phyloP scores from a whole-genome alignment of 108 stramenopile species.

The Nitzschia sp. region DNA sequence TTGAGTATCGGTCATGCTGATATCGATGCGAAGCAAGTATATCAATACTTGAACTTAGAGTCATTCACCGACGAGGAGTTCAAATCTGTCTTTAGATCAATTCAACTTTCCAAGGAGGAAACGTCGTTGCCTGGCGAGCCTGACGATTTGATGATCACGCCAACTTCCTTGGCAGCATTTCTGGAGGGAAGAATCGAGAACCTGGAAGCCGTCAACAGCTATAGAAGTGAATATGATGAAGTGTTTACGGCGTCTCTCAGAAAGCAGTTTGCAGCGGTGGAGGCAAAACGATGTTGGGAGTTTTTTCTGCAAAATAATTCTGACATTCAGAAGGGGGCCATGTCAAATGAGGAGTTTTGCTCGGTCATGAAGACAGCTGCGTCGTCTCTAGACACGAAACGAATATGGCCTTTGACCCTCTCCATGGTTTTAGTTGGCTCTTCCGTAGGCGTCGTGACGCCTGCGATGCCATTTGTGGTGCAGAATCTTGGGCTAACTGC shows the following conservation, averaged over 20 bases:
- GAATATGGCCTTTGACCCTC: conserved; percentile 65
- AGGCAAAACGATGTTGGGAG: conserved; percentile 21
- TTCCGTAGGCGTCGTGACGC: conserved; percentile 76
- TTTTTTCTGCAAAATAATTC: neutral
- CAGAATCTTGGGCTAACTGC: conserved; percentile 66
- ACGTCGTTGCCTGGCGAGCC: neutral
- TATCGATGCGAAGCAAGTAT: conserved; percentile 14
- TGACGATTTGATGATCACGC: neutral
- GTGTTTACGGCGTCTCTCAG: conserved; percentile 5
- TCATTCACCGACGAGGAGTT: conserved; percentile 5
- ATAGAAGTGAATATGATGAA: neutral
- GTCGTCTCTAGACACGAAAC: conserved; percentile 46
- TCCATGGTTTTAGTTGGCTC: conserved; percentile 87
- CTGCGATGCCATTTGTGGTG: conserved; percentile 84
- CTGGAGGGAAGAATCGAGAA: conserved; percentile 1
- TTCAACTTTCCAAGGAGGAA: neutral
- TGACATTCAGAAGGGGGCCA: conserved; percentile 7
- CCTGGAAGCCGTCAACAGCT: conserved; percentile 3
- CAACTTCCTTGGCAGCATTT: neutral
- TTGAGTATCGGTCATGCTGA: too few species aligned
- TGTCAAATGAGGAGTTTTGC: conserved; percentile 36
- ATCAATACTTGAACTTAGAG: conserved; percentile 9
- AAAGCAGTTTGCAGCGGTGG: neutral
- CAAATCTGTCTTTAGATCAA: neutral
- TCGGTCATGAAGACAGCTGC: conserved; percentile 33